Evolutionary conservation across 305 asterid genomes (phyloP), one percentile per base, ranked within the genome.

Genomic region (Galium porrigens): DNA sequence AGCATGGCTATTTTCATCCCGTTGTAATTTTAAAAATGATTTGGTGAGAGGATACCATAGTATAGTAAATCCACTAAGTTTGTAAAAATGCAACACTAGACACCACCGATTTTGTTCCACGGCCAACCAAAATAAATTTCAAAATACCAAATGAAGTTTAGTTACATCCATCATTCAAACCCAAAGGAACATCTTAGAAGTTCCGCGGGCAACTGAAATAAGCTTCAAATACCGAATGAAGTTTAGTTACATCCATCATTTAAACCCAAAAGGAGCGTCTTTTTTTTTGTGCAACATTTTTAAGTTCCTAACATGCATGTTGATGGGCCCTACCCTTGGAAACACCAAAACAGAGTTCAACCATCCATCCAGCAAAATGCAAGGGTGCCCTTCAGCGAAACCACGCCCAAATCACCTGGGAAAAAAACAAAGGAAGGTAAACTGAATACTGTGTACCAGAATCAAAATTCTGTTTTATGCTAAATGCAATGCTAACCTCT

Each of bases 401-500:
- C 37, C 49, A 12, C 17, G 10, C 61, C 36, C 41, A 0, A 34
- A 4, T 70, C 58, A 70, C 61, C 74, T 71, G 70, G 70, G 55
- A 64, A 63, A 61, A 34, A 10, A 39, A 52, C 33, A 73, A 34
- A 17, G 22, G 30, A 65, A 48, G 39, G 12, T 17, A 14, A 14
- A 4, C 17, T 44, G 18, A 15, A 5, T 2, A 14, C 44, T 2
- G 25, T 3, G 4, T 6, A 34, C n/a, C 25, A 20, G 20, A 22
- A 33, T 12, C 15, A 0, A 6, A 0, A 0, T 12, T 20, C 0
- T 11, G 25, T 6, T 57, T 4, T 29, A 37, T 5, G 29, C 2
- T 41, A 12, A 17, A 48, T 29, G 22, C 61, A 4, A 37, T 39
- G 18, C 68, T 73, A 64, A 86, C 96, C 95, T 83, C 73, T 63